Evolutionary conservation across 2,329 filamentous ascomycete species (phyloP).

Genomic region (Colletotrichum lini): DNA sequence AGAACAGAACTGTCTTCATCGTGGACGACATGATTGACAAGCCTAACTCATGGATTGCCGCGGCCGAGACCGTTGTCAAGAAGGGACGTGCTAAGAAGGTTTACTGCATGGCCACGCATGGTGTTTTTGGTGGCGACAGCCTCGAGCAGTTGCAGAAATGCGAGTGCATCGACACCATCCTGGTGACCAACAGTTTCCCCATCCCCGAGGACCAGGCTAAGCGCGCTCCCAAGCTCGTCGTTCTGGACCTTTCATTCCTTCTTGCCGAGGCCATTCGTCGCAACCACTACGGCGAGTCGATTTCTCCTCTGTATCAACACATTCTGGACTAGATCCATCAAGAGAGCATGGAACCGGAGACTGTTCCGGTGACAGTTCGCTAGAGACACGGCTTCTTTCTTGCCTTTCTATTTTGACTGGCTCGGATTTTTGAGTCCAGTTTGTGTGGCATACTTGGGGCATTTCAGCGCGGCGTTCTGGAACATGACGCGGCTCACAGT

Average conservation of each 20-base stretch:
- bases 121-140: slow-evolving; percentile 91
- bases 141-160: slow-evolving; percentile 92
- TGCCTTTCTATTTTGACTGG: slow-evolving; percentile 24
- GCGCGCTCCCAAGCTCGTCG: slow-evolving; percentile 84
- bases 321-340: slow-evolving; percentile 63
- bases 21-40: slow-evolving; percentile 99
- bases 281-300: slow-evolving; percentile 95
- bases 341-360: slow-evolving; percentile 45
- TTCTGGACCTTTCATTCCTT: slow-evolving; percentile 90
- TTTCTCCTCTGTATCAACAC: slow-evolving; percentile 78
- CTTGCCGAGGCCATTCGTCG: slow-evolving; percentile 93
- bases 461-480: slow-evolving; percentile 54
- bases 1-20: slow-evolving; percentile 89
- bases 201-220: slow-evolving; percentile 82
- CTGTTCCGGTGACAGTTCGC: slow-evolving; percentile 39
- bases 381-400: slow-evolving; percentile 26
- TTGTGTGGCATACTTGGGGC: slow-evolving; percentile 38
- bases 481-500: slow-evolving; percentile 20
- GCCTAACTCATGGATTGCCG: slow-evolving; percentile 95
- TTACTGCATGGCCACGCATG: slow-evolving; percentile 97
- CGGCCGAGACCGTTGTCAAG: slow-evolving; percentile 96
- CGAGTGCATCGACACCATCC: slow-evolving; percentile 92
- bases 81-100: slow-evolving; percentile 92
- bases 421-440: slow-evolving; percentile 23
- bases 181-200: slow-evolving; percentile 98